Evolutionary conservation across 1,284 basidiomycete species (phyloP).

Genomic region (Puccinia triticina): DNA sequence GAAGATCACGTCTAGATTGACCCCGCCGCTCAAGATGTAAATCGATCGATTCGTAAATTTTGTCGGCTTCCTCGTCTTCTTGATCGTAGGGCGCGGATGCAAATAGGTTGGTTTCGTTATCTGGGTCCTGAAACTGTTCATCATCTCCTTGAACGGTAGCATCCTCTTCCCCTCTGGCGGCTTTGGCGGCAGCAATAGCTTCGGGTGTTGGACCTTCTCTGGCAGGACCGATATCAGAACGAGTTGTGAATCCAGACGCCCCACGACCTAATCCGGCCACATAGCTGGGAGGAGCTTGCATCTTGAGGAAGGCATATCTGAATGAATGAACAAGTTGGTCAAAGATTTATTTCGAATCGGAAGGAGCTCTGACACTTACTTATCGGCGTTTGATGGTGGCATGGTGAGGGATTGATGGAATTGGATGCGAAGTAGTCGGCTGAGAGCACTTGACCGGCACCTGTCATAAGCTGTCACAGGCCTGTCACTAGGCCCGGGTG

Average conservation of each 20-base stretch:
- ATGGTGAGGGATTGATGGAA: neutral
- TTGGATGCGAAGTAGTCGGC: neutral
- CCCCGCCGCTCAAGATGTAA: conserved; percentile 85
- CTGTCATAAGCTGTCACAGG: neutral
- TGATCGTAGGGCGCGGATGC: conserved; percentile 93
- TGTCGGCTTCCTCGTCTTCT: conserved; percentile 96
- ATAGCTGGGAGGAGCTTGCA: conserved; percentile 79
- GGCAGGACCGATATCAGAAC: conserved; percentile 97
- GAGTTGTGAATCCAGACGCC: conserved; percentile 95
- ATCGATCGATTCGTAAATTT: conserved; percentile 89
- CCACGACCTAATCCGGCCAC: conserved; percentile 95
- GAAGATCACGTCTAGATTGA: conserved; percentile 74
- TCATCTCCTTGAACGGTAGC: conserved; percentile 73
- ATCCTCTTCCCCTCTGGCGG: conserved; percentile 75
- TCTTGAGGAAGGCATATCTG: conserved; percentile 52
- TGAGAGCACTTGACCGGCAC: neutral
- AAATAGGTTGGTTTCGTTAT: conserved; percentile 95
- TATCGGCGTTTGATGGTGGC: conserved; percentile 48
- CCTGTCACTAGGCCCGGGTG: neutral
- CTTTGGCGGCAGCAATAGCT: conserved; percentile 57
- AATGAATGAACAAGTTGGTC: neutral
- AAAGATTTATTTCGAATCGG: neutral
- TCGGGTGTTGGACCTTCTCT: conserved; percentile 83
- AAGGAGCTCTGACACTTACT: conserved; percentile 17
- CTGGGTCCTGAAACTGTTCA: conserved; percentile 91